Evolutionary conservation across 2,329 filamentous ascomycete species (phyloP).

Genomic region (Penicillium sp.): DNA sequence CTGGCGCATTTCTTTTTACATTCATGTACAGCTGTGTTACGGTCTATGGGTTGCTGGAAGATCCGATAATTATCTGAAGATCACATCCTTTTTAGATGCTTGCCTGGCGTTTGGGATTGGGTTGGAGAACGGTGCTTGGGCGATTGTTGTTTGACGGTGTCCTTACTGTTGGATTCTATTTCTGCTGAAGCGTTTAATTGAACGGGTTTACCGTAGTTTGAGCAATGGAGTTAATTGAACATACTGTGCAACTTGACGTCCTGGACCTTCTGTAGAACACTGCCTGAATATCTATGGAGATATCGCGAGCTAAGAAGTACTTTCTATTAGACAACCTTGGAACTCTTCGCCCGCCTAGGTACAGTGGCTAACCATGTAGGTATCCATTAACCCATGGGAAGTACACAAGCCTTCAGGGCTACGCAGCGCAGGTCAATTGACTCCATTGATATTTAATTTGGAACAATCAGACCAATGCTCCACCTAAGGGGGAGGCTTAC

Average conservation of each 20-base stretch:
- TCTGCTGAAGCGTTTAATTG: neutral
- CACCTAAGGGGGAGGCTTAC: too few relatives aligned
- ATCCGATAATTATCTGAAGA: slow-evolving; percentile 20
- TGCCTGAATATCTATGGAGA: too few relatives aligned
- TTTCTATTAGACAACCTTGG: too few relatives aligned
- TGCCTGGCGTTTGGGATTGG: slow-evolving; percentile 19
- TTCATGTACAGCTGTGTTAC: slow-evolving; percentile 28
- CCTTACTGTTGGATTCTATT: neutral
- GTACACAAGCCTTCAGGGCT: too few relatives aligned
- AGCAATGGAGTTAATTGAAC: slow-evolving; percentile 7
- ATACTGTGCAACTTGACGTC: neutral
- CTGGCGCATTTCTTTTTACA: slow-evolving; percentile 16
- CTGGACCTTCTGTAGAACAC: neutral
- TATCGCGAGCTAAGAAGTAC: too few relatives aligned
- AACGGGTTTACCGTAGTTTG: neutral
- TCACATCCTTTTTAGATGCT: slow-evolving; percentile 11
- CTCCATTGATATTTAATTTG: too few relatives aligned
- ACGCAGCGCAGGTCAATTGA: too few relatives aligned
- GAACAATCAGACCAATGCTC: too few relatives aligned
- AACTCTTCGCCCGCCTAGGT: too few relatives aligned
- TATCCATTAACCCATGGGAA: too few relatives aligned
- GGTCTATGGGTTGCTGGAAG: slow-evolving; percentile 23
- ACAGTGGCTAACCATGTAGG: too few relatives aligned
- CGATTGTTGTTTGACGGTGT: slow-evolving; percentile 8
- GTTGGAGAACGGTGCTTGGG: slow-evolving; percentile 14